These are phyloP conservation scores for Prunus persica DNA, from an alignment of 306 rosid genomes.

Conservation along the genomic window DNA sequence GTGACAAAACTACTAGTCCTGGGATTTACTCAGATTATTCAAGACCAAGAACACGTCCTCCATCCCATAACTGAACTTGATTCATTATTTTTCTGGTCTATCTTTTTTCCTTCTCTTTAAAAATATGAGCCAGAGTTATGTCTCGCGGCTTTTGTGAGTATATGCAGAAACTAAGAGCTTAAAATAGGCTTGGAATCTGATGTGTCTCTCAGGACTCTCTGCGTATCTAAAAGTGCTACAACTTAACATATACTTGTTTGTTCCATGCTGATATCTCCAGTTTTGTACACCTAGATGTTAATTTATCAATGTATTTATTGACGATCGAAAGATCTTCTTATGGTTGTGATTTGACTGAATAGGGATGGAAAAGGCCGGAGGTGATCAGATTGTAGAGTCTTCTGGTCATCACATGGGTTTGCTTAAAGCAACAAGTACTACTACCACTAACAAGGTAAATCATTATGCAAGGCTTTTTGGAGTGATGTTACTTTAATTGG, in stretches of 20 bases:
- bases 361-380: conserved; percentile 30
- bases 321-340: neutral
- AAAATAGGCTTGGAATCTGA: neutral
- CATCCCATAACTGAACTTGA: conserved; percentile 51
- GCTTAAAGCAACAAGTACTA: conserved; percentile 25
- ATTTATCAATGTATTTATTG: neutral
- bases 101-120: neutral
- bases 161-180: neutral
- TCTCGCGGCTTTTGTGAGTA: neutral
- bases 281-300: neutral
- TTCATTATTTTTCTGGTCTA: neutral
- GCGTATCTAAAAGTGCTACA: neutral
- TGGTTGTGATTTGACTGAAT: neutral
- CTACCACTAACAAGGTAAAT: conserved; percentile 20
- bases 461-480: no score
- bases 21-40: conserved; percentile 57
- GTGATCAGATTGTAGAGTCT: conserved; percentile 21
- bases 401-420: conserved; percentile 27
- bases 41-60: conserved; percentile 59
- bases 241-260: neutral
- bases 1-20: conserved; percentile 22
- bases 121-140: neutral
- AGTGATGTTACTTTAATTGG: no score
- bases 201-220: neutral
- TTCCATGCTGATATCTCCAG: neutral